phyloP scores from a whole-genome alignment of 23 red algal species.

The Gracilariopsis chorda region DNA sequence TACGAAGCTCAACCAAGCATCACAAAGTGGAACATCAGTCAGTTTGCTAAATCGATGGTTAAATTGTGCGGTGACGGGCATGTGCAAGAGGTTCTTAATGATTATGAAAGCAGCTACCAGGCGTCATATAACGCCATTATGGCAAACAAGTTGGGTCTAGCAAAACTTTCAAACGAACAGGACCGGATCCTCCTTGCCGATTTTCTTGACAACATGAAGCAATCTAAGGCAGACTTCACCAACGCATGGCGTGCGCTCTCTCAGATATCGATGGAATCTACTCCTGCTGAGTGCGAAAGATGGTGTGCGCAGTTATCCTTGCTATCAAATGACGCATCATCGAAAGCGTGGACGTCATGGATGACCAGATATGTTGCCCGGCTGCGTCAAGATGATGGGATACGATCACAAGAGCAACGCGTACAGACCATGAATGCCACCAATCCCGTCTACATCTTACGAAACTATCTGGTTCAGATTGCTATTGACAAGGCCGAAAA shows the following conservation, averaged over 20 bases:
- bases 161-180: conserved; percentile 7
- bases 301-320: conserved; percentile 44
- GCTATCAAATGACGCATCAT: neutral
- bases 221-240: conserved; percentile 85
- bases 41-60: conserved; percentile 72
- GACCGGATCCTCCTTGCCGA: conserved; percentile 59
- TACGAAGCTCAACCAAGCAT: conserved; percentile 75
- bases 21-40: conserved; percentile 78
- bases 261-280: conserved; percentile 17
- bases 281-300: conserved; percentile 21
- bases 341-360: conserved; percentile 71
- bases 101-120: conserved; percentile 60
- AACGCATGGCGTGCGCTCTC: conserved; percentile 83
- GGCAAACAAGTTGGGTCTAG: conserved; percentile 86
- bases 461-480: conserved; percentile 89
- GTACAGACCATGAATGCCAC: conserved; percentile 64
- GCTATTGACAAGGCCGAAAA: conserved; percentile 94
- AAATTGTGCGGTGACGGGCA: conserved; percentile 58
- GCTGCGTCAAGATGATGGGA: conserved; percentile 27
- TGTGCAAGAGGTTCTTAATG: conserved; percentile 35
- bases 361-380: conserved; percentile 60
- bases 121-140: conserved; percentile 29
- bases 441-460: conserved; percentile 91
- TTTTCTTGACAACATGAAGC: conserved; percentile 79
- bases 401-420: neutral